Evolutionary conservation across 345 rosid genomes (phyloP), one percentile per base, ranked within the genome.

Genomic region (Geranium brycei): DNA sequence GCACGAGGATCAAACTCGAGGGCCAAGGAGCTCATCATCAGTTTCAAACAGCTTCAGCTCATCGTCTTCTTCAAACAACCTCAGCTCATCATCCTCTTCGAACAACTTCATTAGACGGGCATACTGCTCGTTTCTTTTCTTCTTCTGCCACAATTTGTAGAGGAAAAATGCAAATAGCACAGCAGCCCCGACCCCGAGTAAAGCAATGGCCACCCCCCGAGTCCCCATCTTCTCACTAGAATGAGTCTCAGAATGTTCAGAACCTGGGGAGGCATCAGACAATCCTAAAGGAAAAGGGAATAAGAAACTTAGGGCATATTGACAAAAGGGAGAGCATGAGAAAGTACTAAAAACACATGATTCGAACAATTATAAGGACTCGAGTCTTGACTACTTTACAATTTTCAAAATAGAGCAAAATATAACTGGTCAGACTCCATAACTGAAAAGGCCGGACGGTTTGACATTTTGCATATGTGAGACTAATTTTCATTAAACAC

Each of bases 1-100:
- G 58, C 3, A 28, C n/a, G 61, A 17, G 28, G n/a, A 62, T 86
- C 77, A 93, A 75, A 86, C 96, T 38, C 87, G 85, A 62, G 88
- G 91, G 66, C 99, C 96, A 69, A 91, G 91, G 2, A 93, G 89
- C 77, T 93, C 99, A 68, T 87, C 95, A 69, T 91, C 99, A 78
- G 90, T 97, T 80, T 93, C 99, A 62, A 93, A 23, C 28, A 23
- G 28, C 28, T 23, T 23, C 28, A 35, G 41, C 41, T 35, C 41
- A 35, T 35, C 41, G 10, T 35, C 41, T 7, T 35, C 41, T 35
- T 35, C 41, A 35, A 35, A 95, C 77, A 95, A 78, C 78, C 88
- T 95, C 70, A 35, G 41, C 41, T 35, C 41, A 3, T 35, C 41
- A 3, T 35, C 41, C 41, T 35, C 41, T 35, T 35, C 41, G 10